A percentile compares a stretch with the other conserved stretches of the same genome.
Conservation (phyloP, 192 early-diverging fungal species). For the Phycomyces blakesleeanus region DNA sequence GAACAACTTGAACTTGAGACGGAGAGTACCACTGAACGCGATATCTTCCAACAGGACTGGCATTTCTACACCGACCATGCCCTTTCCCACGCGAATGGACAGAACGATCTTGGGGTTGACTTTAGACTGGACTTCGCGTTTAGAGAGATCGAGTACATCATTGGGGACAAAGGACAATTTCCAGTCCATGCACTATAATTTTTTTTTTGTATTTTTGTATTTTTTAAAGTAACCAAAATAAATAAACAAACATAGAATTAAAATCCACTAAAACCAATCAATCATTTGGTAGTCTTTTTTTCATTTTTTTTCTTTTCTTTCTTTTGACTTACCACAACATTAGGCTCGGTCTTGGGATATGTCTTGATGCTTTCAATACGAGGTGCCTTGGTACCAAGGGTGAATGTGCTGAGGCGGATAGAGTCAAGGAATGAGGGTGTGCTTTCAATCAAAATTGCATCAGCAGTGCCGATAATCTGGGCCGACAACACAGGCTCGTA, state of each 20-base stretch:
- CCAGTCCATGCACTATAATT: slow-evolving; percentile 93
- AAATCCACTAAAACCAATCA: too few species aligned
- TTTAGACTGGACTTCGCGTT: slow-evolving; percentile 60
- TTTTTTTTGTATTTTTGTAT: too few species aligned
- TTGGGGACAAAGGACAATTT: slow-evolving; percentile 81
- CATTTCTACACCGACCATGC: slow-evolving; percentile 78
- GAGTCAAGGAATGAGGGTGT: slow-evolving; percentile 82
- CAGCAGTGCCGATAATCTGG: slow-evolving; percentile 65
- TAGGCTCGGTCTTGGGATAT: slow-evolving; percentile 68
- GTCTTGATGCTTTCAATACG: slow-evolving; percentile 68
- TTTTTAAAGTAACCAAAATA: too few species aligned
- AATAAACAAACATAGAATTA: too few species aligned
- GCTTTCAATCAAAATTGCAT: slow-evolving; percentile 68
- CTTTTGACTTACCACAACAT: slow-evolving; percentile 56
- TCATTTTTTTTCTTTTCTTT: too few species aligned
- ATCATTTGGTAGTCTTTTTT: too few species aligned
- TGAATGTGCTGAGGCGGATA: slow-evolving; percentile 68
- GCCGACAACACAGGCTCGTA: slow-evolving; percentile 84
- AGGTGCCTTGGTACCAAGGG: slow-evolving; percentile 74
- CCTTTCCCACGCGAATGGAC: slow-evolving; percentile 81
- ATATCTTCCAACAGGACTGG: slow-evolving; percentile 84
- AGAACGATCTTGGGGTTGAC: slow-evolving; percentile 88
- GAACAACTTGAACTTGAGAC: slow-evolving; percentile 81
- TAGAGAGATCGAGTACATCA: slow-evolving; percentile 70
- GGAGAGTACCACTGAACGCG: slow-evolving; percentile 74